Evolutionary conservation across 2,329 filamentous ascomycete species (phyloP).

Genomic region (Daldinia sp.): DNA sequence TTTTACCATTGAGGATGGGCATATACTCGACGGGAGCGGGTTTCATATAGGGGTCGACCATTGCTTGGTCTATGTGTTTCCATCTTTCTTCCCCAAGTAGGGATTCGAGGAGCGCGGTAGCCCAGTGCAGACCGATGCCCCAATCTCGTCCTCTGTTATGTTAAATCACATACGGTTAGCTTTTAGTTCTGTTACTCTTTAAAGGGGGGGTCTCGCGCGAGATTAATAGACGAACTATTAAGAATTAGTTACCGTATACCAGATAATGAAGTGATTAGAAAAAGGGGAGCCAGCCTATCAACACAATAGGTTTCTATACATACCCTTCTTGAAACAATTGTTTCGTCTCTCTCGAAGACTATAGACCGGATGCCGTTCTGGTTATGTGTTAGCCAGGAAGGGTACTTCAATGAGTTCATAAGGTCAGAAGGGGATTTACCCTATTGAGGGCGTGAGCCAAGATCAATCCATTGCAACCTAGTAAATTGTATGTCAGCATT

Average conservation of each 20-base stretch:
- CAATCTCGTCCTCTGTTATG: slow-evolving; percentile 44
- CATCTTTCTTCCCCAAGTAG: slow-evolving; percentile 43
- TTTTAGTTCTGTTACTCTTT: neutral
- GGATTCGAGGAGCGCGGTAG: slow-evolving; percentile 35
- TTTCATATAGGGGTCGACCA: slow-evolving; percentile 41
- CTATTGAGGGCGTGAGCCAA: slow-evolving; percentile 45
- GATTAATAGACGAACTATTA: neutral
- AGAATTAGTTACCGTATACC: neutral
- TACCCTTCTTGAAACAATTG: slow-evolving; percentile 24
- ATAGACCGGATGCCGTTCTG: slow-evolving; percentile 45
- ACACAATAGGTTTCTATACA: neutral
- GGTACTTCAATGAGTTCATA: neutral
- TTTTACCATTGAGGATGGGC: slow-evolving; percentile 42
- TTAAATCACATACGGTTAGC: neutral
- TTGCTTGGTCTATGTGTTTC: slow-evolving; percentile 32
- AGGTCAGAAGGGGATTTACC: slow-evolving; percentile 21
- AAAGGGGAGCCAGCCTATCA: neutral
- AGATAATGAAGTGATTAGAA: neutral
- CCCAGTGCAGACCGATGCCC: slow-evolving; percentile 47
- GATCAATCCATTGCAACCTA: slow-evolving; percentile 45
- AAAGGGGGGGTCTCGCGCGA: neutral
- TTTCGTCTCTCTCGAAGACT: slow-evolving; percentile 43
- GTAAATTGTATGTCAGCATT: slow-evolving; percentile 14
- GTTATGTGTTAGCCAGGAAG: neutral
- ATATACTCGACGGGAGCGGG: slow-evolving; percentile 13